Conservation (phyloP, 345 rosid genomes). For the Rhodomyrtus tomentosa region DNA sequence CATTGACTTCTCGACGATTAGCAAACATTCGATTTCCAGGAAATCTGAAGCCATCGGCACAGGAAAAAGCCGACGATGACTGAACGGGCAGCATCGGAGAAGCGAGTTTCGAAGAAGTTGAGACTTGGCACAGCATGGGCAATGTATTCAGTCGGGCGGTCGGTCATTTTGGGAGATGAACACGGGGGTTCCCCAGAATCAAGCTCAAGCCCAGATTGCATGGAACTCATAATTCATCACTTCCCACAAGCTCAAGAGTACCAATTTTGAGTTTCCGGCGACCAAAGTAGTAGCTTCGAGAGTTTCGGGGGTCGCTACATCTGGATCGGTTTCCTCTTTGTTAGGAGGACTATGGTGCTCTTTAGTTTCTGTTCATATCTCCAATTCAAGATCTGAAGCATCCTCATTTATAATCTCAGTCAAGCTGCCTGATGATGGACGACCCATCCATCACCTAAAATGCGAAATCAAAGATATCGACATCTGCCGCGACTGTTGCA, state of each 20-base stretch:
- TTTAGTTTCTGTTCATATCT: background rate
- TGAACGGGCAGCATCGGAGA: background rate
- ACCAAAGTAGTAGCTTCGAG: no score
- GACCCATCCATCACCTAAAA: background rate
- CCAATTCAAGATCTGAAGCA: background rate
- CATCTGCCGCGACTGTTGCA: background rate
- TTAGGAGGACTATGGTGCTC: background rate
- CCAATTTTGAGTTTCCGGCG: background rate
- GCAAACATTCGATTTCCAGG: background rate
- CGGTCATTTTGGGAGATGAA: background rate
- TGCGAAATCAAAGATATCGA: background rate
- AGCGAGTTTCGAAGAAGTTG: background rate
- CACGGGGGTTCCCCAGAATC: background rate
- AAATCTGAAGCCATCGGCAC: background rate
- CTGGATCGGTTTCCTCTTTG: background rate
- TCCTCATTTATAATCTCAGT: background rate
- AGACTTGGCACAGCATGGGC: background rate
- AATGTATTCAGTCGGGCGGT: background rate
- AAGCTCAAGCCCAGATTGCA: background rate
- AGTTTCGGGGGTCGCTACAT: background rate
- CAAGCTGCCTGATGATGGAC: background rate
- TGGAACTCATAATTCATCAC: background rate
- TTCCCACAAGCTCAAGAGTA: background rate
- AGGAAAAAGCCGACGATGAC: background rate
- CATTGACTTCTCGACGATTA: no score